These are phyloP conservation scores for Talaromyces verruculosus DNA, from an alignment of 2,329 filamentous ascomycete species.

Conservation along the genomic window DNA sequence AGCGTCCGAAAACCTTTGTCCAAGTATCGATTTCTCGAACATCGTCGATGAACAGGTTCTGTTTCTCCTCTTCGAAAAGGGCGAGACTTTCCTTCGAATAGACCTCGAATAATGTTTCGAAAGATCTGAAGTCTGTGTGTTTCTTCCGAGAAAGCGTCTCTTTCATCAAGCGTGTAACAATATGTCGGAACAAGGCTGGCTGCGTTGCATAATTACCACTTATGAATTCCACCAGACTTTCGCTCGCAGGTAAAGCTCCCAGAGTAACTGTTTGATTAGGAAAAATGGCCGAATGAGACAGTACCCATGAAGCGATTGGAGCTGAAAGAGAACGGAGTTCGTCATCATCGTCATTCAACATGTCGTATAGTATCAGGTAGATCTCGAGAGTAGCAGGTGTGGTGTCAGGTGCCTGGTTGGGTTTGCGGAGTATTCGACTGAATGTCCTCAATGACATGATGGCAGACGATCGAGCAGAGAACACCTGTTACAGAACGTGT, in stretches of 20 bases:
- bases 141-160: constrained; percentile 17
- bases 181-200: constrained; percentile 34
- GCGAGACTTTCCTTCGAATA: constrained; percentile 41
- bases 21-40: constrained; percentile 72
- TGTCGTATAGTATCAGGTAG: constrained; percentile 69
- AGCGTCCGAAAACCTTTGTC: constrained; percentile 52
- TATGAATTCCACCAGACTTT: constrained; percentile 41
- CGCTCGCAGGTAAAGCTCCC: constrained; percentile 52
- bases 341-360: constrained; percentile 86
- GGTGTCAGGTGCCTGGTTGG: constrained; percentile 26
- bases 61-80: constrained; percentile 85
- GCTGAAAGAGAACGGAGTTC: constrained; percentile 71
- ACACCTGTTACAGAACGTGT: constrained; percentile 34
- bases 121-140: constrained; percentile 23
- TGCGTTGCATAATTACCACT: constrained; percentile 36
- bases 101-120: constrained; percentile 33
- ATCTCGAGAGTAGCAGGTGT: constrained; percentile 51
- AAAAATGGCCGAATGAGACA: constrained; percentile 37
- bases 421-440: constrained; percentile 44
- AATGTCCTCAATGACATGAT: constrained; percentile 38
- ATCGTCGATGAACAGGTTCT: constrained; percentile 90
- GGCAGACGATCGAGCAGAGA: constrained; percentile 41
- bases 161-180: constrained; percentile 40
- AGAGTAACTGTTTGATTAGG: constrained; percentile 35
- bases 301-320: constrained; percentile 37